Evolutionary conservation across 2,329 filamentous ascomycete genomes (phyloP).

Genomic region (Fusarium subglutinans): DNA sequence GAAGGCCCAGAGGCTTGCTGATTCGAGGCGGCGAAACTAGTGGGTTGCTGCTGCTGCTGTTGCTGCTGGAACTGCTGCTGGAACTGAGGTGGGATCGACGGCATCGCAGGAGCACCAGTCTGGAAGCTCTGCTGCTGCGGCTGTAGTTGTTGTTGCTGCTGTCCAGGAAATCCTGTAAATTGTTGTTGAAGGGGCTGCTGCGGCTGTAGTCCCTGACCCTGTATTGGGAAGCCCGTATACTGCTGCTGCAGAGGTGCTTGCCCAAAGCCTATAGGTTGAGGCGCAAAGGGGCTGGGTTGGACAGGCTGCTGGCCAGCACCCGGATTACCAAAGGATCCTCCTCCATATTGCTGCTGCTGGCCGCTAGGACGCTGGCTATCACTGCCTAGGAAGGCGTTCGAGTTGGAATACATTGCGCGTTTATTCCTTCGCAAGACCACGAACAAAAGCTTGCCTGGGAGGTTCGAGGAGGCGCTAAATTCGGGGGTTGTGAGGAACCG

Average conservation of each 20-base stretch:
- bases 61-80: constrained; percentile 67
- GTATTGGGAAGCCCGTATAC: constrained; percentile 68
- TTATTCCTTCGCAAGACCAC: constrained; percentile 19
- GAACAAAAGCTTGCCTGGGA: constrained; percentile 26
- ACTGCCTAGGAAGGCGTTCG: constrained; percentile 84
- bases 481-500: constrained; percentile 25
- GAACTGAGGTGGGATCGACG: constrained; percentile 67
- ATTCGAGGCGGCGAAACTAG: constrained; percentile 57
- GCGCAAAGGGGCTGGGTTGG: constrained; percentile 63
- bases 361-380: constrained; percentile 77
- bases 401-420: constrained; percentile 83
- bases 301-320: constrained; percentile 54
- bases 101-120: constrained; percentile 67
- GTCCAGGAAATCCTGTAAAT: constrained; percentile 70
- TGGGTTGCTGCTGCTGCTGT: constrained; percentile 58
- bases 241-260: constrained; percentile 63
- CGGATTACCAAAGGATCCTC: constrained; percentile 56
- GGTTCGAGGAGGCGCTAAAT: constrained; percentile 28
- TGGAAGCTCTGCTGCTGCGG: constrained; percentile 67
- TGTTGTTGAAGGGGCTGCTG: constrained; percentile 72
- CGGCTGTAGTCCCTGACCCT: constrained; percentile 62
- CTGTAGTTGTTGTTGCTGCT: constrained; percentile 50
- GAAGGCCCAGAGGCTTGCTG: constrained; percentile 61
- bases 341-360: constrained; percentile 60
- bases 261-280: constrained; percentile 69